Evolutionary conservation across 306 rosid species (phyloP), one percentile per base, ranked within the genome.

Genomic region (Lathyrus oleraceus): DNA sequence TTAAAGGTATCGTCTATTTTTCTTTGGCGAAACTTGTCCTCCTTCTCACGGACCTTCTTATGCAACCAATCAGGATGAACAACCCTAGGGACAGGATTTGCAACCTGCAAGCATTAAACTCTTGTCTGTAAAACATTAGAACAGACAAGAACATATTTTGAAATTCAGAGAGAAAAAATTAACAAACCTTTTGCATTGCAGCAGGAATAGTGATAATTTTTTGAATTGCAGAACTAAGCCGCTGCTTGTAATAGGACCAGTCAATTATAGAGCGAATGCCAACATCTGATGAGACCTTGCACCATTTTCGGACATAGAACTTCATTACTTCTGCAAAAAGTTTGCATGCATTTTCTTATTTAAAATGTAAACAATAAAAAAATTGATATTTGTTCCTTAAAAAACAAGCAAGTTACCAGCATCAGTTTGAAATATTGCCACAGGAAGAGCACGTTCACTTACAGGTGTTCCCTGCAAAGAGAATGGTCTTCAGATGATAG

Each of bases 391-490:
- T 61, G 38, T 40, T 20, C 64, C 48, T 25, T 15, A 10, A 58
- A 69, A 74, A 45, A 43, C 59, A 54, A 44, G 32, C 47, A 70
- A 71, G 9, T 80, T 88, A 90, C 98, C 98, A 20, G 97, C 80
- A 70, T 90, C 95, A 61, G 98, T 90, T 81, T 90, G 95, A 79
- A 94, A 94, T 78, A 94, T 90, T 69, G 98, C 98, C 77, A 94
- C 98, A 67, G 98, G 98, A 75, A 94, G 85, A 82, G 98, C 98
- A 75, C 98, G 98, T 85, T 88, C 98, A 14, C 98, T 94, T 65
- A 94, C 98, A 72, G 98, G 95, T 59, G 98, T 85, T 70, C 98
- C 98, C 98, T 94, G 79, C 69, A 81, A 81, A 69, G 69, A 76
- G 43, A 70, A 65, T 14, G 15, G 28, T 47, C 49, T 68, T 65